Evolutionary conservation across 2,329 filamentous ascomycete species (phyloP).

Genomic region (Cytospora piceicola): DNA sequence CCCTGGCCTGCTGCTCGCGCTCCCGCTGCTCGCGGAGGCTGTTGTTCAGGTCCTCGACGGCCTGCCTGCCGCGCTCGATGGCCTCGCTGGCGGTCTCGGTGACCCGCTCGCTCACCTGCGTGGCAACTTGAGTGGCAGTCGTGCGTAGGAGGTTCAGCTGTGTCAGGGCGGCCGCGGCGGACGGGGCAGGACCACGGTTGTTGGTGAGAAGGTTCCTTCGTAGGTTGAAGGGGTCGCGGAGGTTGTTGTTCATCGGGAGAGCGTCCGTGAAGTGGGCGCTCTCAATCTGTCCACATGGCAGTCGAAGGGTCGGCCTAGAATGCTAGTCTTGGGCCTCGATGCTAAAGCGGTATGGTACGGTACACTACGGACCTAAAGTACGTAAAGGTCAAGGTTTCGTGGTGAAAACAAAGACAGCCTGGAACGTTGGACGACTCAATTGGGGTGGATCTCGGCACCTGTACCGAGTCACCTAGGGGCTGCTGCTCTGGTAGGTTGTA

Average conservation of each 20-base stretch:
- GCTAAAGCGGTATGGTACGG: constrained; percentile 7
- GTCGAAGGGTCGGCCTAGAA: constrained; percentile 12
- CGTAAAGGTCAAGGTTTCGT: constrained; percentile 11
- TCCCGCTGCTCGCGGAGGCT: constrained; percentile 29
- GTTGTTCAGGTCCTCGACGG: constrained; percentile 44
- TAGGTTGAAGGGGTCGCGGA: constrained; percentile 33
- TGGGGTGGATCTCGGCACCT: constrained; percentile 16
- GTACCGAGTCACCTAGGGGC: not conserved
- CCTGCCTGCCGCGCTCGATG: constrained; percentile 53
- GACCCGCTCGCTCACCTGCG: constrained; percentile 37
- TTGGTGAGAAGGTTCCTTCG: constrained; percentile 49
- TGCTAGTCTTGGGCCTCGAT: constrained; percentile 19
- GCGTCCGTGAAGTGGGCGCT: constrained; percentile 22
- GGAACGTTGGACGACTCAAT: constrained; percentile 6
- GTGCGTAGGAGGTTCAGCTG: constrained; percentile 51
- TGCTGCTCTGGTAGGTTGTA: not conserved
- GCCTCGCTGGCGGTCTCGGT: constrained; percentile 51
- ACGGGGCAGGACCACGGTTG: constrained; percentile 40
- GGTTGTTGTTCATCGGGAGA: constrained; percentile 30
- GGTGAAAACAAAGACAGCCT: constrained; percentile 5
- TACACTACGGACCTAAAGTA: not conserved
- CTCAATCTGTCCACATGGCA: constrained; percentile 30
- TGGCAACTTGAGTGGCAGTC: constrained; percentile 50
- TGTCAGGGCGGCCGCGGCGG: constrained; percentile 34
- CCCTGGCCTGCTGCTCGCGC: constrained; percentile 38